Percentiles rank a stretch among this genome's conserved stretches.
Conservation (phyloP, 2,329 filamentous ascomycete species). For the Bipolaris bicolor region DNA sequence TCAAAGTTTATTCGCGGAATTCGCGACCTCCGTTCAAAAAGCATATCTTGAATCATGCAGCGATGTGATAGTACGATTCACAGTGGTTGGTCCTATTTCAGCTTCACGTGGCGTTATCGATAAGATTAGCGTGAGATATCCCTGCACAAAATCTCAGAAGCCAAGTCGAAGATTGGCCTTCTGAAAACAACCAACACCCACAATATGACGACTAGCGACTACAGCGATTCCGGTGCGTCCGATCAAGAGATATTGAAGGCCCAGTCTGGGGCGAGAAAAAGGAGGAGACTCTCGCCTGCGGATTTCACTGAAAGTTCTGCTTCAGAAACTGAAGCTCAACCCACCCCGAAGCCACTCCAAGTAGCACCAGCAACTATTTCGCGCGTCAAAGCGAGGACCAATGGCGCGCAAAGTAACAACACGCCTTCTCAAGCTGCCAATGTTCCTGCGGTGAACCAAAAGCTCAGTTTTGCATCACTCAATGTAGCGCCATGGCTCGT, state of each 20-base stretch:
- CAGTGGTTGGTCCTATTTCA: not conserved
- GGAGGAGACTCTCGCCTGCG: conserved; percentile 42
- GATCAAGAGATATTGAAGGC: conserved; percentile 39
- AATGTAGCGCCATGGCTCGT: conserved; percentile 86
- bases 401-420: conserved; percentile 11
- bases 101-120: conserved; percentile 27
- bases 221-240: conserved; percentile 27
- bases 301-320: conserved; percentile 20
- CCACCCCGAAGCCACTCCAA: conserved; percentile 18
- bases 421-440: conserved; percentile 11
- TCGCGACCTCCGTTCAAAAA: too few relatives aligned
- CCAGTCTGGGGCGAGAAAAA: conserved; percentile 44
- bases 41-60: not conserved
- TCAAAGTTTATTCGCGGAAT: too few relatives aligned
- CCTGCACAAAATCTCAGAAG: conserved; percentile 38
- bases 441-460: conserved; percentile 33
- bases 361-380: conserved; percentile 37
- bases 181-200: conserved; percentile 5
- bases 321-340: conserved; percentile 21
- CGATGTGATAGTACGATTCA: not conserved
- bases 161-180: conserved; percentile 3
- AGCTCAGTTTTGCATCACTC: conserved; percentile 73
- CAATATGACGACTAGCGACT: conserved; percentile 23
- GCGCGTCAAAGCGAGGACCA: conserved; percentile 44
- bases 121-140: conserved; percentile 27